Evolutionary conservation across 1,284 basidiomycete species (phyloP).

Genomic region (Trichosporon asahii): DNA sequence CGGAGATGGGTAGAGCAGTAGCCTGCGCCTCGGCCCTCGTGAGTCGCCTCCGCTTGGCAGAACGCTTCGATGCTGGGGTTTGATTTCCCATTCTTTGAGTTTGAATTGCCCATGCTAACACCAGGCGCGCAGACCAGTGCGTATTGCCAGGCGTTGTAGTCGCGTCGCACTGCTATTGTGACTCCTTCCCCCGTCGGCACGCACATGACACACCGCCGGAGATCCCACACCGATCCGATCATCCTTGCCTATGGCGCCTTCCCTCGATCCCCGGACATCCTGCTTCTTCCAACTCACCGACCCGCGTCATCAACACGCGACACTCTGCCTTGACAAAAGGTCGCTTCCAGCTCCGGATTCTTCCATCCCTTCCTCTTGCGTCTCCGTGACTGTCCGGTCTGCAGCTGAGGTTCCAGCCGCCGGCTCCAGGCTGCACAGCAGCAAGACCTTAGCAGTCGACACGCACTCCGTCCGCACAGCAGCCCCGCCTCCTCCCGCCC

Average conservation of each 20-base stretch:
- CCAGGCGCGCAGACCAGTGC: neutral
- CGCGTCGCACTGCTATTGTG: neutral
- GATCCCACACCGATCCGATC: neutral
- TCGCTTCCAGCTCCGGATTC: neutral
- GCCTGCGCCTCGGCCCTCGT: no score
- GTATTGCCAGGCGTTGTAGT: neutral
- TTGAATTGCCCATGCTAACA: neutral
- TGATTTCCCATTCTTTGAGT: neutral
- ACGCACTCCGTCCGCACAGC: no score
- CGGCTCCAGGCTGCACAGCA: neutral
- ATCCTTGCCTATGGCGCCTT: neutral
- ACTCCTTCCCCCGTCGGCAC: neutral
- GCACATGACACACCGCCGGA: neutral
- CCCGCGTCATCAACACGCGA: neutral
- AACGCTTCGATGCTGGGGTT: no score
- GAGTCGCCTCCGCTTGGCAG: no score
- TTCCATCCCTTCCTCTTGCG: neutral
- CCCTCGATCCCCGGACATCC: neutral
- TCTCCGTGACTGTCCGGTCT: neutral
- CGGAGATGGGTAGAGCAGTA: no score
- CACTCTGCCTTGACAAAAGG: neutral
- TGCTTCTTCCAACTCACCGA: neutral
- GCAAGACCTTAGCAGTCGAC: no score
- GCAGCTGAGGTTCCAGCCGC: neutral
- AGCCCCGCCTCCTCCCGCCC: neutral